Base-by-base conservation (phyloP, 2,329 filamentous ascomycete genomes). In the Exophiala calicioides region DNA sequence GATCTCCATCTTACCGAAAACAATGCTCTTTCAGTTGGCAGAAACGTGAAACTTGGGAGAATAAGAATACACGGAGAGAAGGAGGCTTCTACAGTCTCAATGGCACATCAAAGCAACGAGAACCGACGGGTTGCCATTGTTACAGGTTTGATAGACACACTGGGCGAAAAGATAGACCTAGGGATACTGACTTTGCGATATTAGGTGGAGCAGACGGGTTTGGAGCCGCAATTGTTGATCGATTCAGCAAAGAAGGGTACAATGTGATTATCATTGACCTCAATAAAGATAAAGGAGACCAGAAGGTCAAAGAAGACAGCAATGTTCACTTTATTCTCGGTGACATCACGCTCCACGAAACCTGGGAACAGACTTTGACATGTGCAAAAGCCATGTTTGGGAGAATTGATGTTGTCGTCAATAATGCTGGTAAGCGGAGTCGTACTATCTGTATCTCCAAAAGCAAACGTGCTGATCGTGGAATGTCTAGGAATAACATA, bases 351-450 rank as follows among this genome's bases (percentile, higher is more conserved):
- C 12, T 12, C 9, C 21, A 23, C 13, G 36, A 39, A 23, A 39
- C 36, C 5, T 39, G 36, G 36, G 36, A 39, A 26, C 10, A 39
- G 21, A 10, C 36, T 26, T 23, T 39, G 7, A 10, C n/a, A 6
- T 24, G 21, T 7, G 36, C 3, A 13, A 39, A 19, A 16, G 24
- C 15, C 15, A 26, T 15, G 13, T 39, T 39, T 27, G 55, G 52
- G 10, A 44, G 42, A 8, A 43, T 58, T 20, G 55, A 57, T 34
- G 47, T 56, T 15, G 38, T 56, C 32, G 49, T 58, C 9, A 58
- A 58, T 16, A 47, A 50, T 44, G 55, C 53, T n/a, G 50, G 50
- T 39, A 26, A 27, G 36, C 16, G 19, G 24, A 27, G 20, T n/a
- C n/a, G n/a, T n/a, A n/a, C n/a, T 24, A 4, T 24, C 36, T 27